These are phyloP conservation scores for Leavenworthia alabamica DNA, from an alignment of 345 rosid species.

Conservation along the genomic window DNA sequence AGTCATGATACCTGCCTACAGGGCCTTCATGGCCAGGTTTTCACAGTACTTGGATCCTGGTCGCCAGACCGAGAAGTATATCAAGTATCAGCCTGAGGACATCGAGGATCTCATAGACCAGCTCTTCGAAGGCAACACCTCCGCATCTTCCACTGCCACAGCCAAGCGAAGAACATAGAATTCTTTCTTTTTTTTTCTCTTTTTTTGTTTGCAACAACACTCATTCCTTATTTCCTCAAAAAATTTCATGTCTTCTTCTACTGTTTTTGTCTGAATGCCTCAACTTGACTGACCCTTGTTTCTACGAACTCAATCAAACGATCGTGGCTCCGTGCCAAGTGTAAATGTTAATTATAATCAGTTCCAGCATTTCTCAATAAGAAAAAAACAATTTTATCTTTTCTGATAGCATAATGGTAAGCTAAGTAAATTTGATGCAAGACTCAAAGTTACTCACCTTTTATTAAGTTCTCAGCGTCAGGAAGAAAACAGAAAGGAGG, in stretches of 20 bases:
- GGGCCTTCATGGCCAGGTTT: slow-evolving; percentile 74
- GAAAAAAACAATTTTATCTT: neutral
- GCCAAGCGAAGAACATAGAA: slow-evolving; percentile 45
- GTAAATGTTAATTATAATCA: slow-evolving; percentile 30
- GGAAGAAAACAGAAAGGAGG: slow-evolving; percentile 1
- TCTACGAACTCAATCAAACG: slow-evolving; percentile 8
- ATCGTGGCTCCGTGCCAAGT: slow-evolving; percentile 27
- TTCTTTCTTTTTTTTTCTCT: slow-evolving; percentile 5
- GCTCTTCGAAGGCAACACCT: slow-evolving; percentile 64
- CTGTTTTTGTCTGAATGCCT: slow-evolving; percentile 25
- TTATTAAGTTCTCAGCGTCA: slow-evolving; percentile 19
- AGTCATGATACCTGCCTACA: slow-evolving; percentile 70
- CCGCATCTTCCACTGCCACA: slow-evolving; percentile 20
- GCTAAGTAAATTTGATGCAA: slow-evolving; percentile 5
- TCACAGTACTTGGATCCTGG: slow-evolving; percentile 64
- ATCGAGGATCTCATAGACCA: slow-evolving; percentile 74
- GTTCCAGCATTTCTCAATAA: slow-evolving; percentile 8
- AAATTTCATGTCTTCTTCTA: slow-evolving; percentile 8
- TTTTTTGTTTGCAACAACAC: slow-evolving; percentile 12
- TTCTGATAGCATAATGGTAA: slow-evolving; percentile 9
- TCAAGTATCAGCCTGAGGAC: slow-evolving; percentile 83
- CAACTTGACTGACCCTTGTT: slow-evolving; percentile 16
- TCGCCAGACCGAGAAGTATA: slow-evolving; percentile 80
- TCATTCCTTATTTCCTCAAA: neutral
- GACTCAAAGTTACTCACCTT: slow-evolving; percentile 19